Evolutionary conservation across 768 basidiomycete genomes (phyloP), one percentile per base, ranked within the genome.

Genomic region (Kwoniella mangroviensis): DNA sequence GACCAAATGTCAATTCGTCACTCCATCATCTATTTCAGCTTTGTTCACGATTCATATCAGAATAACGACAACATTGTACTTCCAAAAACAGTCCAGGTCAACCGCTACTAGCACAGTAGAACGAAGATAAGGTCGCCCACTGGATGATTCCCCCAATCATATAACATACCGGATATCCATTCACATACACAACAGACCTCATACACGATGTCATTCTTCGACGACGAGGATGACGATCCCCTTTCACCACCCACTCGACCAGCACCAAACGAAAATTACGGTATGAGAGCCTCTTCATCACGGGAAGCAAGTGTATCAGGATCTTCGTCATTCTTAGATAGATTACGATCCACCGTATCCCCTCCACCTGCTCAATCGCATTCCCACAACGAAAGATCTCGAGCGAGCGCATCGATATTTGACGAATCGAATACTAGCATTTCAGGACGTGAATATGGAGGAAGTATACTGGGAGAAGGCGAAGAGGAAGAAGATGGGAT

Each of bases 281-380:
- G 43, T 53, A 13, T 24, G 11, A n/a, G 45, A 19, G 53, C 62
- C 43, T 69, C 62, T 3, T 56, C 54, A 10, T 63, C 62, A 2
- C 53, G 68, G 13, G 62, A 62, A 58, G 51, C 52, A 22, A 61
- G 28, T 54, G 61, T 61, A 10, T 61, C 57, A n/a, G 28, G 51
- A 3, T 64, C 68, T 21, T 62, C 68, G 1, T 63, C 53, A 3
- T 69, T 69, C 41, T n/a, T 69, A n/a, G 68, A 69, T 45, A 40
- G 68, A 40, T 40, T 69, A 19, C 54, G 68, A 40, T 68, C 67
- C 0, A 69, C 62, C 45, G 68, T 64, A 4, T 69, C 68, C 15
- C 68, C 68, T 11, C 40, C 19, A 13, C 42, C 68, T 3, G 59
- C 7, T 24, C 40, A 22, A 7, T 22, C 3, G 21, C 43, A 49